Evolutionary conservation across 148 eudicot genomes (phyloP), one percentile per base, ranked within the genome.

Genomic region (Bassia scoparia): DNA sequence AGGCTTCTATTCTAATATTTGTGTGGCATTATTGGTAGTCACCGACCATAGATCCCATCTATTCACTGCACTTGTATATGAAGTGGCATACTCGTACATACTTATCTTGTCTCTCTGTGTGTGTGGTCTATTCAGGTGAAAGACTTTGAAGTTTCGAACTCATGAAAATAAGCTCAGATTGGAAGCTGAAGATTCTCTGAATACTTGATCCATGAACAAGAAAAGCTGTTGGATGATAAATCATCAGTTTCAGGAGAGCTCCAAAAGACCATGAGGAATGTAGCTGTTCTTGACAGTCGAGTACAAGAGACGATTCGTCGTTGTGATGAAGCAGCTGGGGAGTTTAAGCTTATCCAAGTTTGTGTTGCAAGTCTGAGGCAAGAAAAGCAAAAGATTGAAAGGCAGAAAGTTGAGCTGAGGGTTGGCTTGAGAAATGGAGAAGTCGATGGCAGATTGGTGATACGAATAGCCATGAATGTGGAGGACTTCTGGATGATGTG

Each of bases 381-480:
- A 50, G 97, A 92, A 77, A 88, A 86, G 52, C 88, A 83, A 72
- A 88, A 80, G 79, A 76, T 92, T 61, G 83, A 74, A 73, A 60
- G 72, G 76, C 93, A 89, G 82, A 87, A 86, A 79, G 73, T 72
- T 60, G 91, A 76, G 88, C 96, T 55, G 83, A 74, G 23, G 78
- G 63, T 72, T 92, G 96, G 97, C 90, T 92, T 76, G 93, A 88
- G 43, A 70, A 78, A 60, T 88, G 97, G 96, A 86, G 85, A 85
- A 80, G 66, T 72, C 81, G 73, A 46, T 80, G 87, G 77, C 86
- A 81, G 72, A 69, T 68, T 24, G 82, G 75, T 55, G 71, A 73
- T 59, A 55, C 67, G 29, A 75, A 76, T 59, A 71, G 67, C 43
- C 78, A 62, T 65, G 86, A 75, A 60, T 31, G 55, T 50, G 58